These are phyloP conservation scores for Rhizophagus clarus DNA, from an alignment of 192 early-diverging fungal genomes.

Conservation along the genomic window DNA sequence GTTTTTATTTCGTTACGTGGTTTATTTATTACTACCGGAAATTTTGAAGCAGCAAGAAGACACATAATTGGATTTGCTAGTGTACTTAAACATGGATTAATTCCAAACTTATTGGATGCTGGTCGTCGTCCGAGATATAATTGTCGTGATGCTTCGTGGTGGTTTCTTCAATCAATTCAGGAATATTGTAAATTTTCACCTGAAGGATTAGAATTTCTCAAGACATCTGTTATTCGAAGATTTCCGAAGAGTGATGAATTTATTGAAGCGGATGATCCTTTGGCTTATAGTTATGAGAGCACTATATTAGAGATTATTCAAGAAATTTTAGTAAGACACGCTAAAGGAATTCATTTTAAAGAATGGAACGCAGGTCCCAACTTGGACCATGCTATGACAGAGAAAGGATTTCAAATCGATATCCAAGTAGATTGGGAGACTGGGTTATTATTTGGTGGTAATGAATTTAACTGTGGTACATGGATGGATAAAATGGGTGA, in stretches of 20 bases:
- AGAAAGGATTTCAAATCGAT: slow-evolving; percentile 86
- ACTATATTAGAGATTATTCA: slow-evolving; percentile 88
- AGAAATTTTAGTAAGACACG: slow-evolving; percentile 91
- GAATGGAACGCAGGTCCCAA: slow-evolving; percentile 92
- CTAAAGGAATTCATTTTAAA: slow-evolving; percentile 85
- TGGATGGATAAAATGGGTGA: slow-evolving; percentile 99
- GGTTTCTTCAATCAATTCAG: slow-evolving; percentile 90
- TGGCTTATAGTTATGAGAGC: slow-evolving; percentile 59
- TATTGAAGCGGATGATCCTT: slow-evolving; percentile 65
- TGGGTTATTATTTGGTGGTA: slow-evolving; percentile 89
- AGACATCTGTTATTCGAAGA: slow-evolving; percentile 70
- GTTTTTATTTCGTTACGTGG: slow-evolving; percentile 92
- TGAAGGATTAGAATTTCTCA: slow-evolving; percentile 78
- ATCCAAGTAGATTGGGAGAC: slow-evolving; percentile 74
- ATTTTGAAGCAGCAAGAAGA: slow-evolving; percentile 76
- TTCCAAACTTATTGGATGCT: slow-evolving; percentile 94
- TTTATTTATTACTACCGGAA: slow-evolving; percentile 79
- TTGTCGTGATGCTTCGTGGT: slow-evolving; percentile 96
- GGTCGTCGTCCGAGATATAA: slow-evolving; percentile 89
- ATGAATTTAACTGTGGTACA: slow-evolving; percentile 92
- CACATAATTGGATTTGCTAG: slow-evolving; percentile 93
- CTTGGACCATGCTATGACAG: slow-evolving; percentile 90
- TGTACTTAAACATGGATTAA: slow-evolving; percentile 90
- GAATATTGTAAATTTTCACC: slow-evolving; percentile 76
- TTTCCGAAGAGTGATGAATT: slow-evolving; percentile 79